These are phyloP conservation scores for Vigna unguiculata DNA, from an alignment of 306 rosid genomes.

Conservation along the genomic window DNA sequence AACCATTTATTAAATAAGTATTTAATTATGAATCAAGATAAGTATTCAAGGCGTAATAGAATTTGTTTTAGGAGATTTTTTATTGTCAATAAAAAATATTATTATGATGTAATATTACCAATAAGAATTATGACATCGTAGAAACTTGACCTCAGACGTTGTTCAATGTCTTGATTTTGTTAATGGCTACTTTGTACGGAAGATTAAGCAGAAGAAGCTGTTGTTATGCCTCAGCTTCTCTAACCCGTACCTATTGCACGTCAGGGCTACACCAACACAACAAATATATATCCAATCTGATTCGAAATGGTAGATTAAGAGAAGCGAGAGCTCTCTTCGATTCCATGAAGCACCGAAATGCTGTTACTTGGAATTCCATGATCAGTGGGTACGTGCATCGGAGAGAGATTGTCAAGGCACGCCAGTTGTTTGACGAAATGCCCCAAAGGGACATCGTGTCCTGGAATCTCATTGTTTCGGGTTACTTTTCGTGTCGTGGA, in stretches of 20 bases:
- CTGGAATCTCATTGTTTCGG: conserved; percentile 56
- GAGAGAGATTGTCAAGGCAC: conserved; percentile 53
- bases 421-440: conserved; percentile 55
- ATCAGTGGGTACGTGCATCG: conserved; percentile 51
- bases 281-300: conserved; percentile 53
- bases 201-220: conserved; percentile 28
- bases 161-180: neutral
- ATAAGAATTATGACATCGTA: too few species aligned
- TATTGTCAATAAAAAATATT: too few species aligned
- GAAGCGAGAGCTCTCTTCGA: conserved; percentile 55
- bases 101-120: too few species aligned
- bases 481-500: conserved; percentile 48
- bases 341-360: conserved; percentile 42
- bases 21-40: too few species aligned
- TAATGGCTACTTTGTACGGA: conserved; percentile 30
- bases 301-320: conserved; percentile 48
- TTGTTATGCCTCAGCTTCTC: conserved; percentile 37
- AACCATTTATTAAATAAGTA: neutral
- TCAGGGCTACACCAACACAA: conserved; percentile 34
- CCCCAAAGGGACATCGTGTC: conserved; percentile 52
- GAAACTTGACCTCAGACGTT: neutral
- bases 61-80: too few species aligned
- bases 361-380: conserved; percentile 54
- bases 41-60: too few species aligned
- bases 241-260: neutral